Evolutionary conservation across 345 rosid species (phyloP).

Genomic region (Brassica carinata): DNA sequence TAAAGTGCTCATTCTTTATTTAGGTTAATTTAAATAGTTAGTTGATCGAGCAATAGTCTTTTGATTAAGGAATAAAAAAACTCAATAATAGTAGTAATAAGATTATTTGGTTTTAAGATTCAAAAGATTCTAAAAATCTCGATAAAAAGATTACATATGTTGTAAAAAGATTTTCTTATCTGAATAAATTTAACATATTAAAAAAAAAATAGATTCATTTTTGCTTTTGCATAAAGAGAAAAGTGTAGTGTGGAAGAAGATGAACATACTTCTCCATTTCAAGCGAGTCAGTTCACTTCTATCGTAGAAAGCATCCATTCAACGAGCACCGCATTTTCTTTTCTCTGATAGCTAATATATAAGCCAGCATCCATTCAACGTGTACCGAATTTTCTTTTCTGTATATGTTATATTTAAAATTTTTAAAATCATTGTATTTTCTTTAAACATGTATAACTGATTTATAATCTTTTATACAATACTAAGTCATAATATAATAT

Average conservation of each 20-base stretch:
- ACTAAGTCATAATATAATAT: no score
- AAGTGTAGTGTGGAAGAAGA: background rate
- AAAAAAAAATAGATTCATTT: background rate
- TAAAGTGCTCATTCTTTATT: background rate
- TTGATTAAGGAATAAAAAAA: background rate
- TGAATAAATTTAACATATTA: no score
- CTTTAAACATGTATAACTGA: no score
- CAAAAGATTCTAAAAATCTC: background rate
- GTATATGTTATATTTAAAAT: no score
- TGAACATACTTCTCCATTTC: conserved; percentile 25
- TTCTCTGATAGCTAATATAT: background rate
- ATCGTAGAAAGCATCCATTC: conserved; percentile 5
- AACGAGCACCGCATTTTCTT: conserved; percentile 3
- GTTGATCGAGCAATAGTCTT: background rate
- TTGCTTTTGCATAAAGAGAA: conserved; percentile 9
- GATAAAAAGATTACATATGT: no score
- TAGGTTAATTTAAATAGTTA: background rate
- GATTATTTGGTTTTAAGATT: background rate
- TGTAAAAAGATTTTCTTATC: no score
- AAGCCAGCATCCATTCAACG: no score
- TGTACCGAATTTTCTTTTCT: no score
- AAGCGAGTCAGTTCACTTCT: background rate
- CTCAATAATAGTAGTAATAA: background rate
- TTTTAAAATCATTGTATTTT: no score
- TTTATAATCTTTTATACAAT: no score